Percentiles rank a stretch among this genome's conserved stretches.
Evolutionary conservation across 257 asterid species (phyloP).

Genomic region (Ophiorrhiza pumila): DNA sequence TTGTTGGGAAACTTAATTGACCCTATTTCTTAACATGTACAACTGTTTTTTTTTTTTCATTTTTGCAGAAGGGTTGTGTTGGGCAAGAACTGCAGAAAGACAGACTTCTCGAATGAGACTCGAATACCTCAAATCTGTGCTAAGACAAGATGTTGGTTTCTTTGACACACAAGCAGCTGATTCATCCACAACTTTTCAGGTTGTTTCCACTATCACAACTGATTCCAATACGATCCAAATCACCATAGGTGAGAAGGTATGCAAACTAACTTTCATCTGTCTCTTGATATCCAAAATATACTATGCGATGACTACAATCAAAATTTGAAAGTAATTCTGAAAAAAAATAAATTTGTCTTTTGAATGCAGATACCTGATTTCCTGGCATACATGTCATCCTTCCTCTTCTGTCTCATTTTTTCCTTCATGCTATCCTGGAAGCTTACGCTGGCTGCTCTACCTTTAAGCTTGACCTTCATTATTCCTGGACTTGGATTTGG

Average conservation of each 20-base stretch:
- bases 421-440: slow-evolving; percentile 73
- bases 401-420: slow-evolving; percentile 67
- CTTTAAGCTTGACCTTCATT: slow-evolving; percentile 70
- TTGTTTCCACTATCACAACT: slow-evolving; percentile 61
- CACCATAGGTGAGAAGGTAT: slow-evolving; percentile 81
- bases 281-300: neutral
- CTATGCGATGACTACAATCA: neutral
- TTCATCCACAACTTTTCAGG: slow-evolving; percentile 66
- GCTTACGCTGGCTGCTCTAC: slow-evolving; percentile 67
- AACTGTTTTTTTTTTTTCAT: neutral
- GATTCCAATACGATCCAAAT: slow-evolving; percentile 66
- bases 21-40: neutral
- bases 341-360: neutral
- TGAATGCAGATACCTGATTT: slow-evolving; percentile 70
- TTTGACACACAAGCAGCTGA: slow-evolving; percentile 71
- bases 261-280: neutral
- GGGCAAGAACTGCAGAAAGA: slow-evolving; percentile 96
- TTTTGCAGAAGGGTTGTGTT: slow-evolving; percentile 71
- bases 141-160: slow-evolving; percentile 78
- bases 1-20: neutral
- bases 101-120: slow-evolving; percentile 84
- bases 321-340: neutral
- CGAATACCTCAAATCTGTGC: slow-evolving; percentile 78
- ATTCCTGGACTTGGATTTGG: slow-evolving; percentile 80
- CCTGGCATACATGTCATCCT: slow-evolving; percentile 73